These are phyloP conservation scores for Mycena vulgaris DNA, from an alignment of 768 basidiomycete species.

Conservation along the genomic window DNA sequence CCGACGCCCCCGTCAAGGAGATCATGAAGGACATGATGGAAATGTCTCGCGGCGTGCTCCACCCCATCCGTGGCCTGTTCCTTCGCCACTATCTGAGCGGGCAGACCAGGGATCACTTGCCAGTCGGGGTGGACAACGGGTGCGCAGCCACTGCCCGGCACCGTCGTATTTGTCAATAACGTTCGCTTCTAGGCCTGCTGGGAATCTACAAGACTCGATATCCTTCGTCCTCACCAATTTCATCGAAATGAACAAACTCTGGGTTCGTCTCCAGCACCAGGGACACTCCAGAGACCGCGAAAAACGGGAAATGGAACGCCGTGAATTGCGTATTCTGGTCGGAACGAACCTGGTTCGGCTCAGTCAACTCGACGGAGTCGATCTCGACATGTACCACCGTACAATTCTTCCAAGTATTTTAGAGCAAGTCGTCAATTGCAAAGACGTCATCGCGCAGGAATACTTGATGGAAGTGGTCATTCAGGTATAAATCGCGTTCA, in stretches of 20 bases:
- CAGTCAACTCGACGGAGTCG: constrained; percentile 96
- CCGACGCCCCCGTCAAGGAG: constrained; percentile 97
- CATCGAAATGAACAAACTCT: constrained; percentile 99
- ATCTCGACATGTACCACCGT: constrained; percentile 90
- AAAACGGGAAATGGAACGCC: constrained; percentile 96
- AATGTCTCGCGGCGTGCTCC: constrained; percentile 97
- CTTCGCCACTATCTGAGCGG: constrained; percentile 97
- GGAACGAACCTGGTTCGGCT: constrained; percentile 98
- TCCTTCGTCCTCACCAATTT: constrained; percentile 98
- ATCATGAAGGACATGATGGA: constrained; percentile 99
- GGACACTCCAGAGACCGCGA: constrained; percentile 98
- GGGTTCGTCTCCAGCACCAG: constrained; percentile 98
- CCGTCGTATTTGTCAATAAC: constrained; percentile 6
- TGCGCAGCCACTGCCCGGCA: constrained; percentile 52
- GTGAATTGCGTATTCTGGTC: constrained; percentile 95
- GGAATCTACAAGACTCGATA: constrained; percentile 95
- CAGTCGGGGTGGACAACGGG: constrained; percentile 89
- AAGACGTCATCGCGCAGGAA: constrained; percentile 98
- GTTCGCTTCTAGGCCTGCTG: constrained; percentile 73
- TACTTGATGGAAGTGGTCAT: constrained; percentile 99
- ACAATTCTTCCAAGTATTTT: constrained; percentile 93
- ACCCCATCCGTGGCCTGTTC: constrained; percentile 97
- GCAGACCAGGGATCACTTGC: constrained; percentile 96
- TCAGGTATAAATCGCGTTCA: constrained; percentile 69
- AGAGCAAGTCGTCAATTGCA: constrained; percentile 98